These are phyloP conservation scores for Chrysoporthe deuterocubensis DNA, from an alignment of 2,329 filamentous ascomycete genomes.

Conservation along the genomic window DNA sequence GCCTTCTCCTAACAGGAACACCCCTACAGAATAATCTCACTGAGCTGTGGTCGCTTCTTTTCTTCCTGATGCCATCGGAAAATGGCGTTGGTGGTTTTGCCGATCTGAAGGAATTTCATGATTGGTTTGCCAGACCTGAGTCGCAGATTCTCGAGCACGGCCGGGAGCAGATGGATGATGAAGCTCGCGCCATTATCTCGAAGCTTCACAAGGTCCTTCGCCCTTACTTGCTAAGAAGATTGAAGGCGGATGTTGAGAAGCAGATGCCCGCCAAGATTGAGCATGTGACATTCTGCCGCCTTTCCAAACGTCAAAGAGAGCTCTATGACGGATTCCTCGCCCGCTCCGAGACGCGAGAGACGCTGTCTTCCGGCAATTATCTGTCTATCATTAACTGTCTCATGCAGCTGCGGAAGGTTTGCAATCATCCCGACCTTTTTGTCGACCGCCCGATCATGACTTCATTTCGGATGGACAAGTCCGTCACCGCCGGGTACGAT, in stretches of 20 bases:
- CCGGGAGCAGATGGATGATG: constrained; percentile 89
- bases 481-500: constrained; percentile 75
- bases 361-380: constrained; percentile 90
- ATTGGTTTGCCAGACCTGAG: constrained; percentile 94
- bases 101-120: constrained; percentile 92
- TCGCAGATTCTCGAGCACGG: constrained; percentile 96
- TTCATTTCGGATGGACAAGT: constrained; percentile 88
- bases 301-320: constrained; percentile 94
- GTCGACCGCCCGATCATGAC: constrained; percentile 96
- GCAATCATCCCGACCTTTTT: constrained; percentile 97
- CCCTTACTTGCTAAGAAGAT: constrained; percentile 84
- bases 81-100: constrained; percentile 89
- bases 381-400: constrained; percentile 98
- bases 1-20: constrained; percentile 88
- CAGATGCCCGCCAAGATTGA: constrained; percentile 99
- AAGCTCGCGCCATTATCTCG: constrained; percentile 86
- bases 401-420: constrained; percentile 97
- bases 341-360: constrained; percentile 85
- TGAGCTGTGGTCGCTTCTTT: constrained; percentile 94
- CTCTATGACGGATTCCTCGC: constrained; percentile 96
- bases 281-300: constrained; percentile 91
- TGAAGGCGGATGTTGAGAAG: constrained; percentile 98
- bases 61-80: constrained; percentile 93
- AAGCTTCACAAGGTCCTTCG: constrained; percentile 94
- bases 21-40: constrained; percentile 96